Conservation (phyloP, 352 stramenopile genomes). For the Phytophthora rubi region DNA sequence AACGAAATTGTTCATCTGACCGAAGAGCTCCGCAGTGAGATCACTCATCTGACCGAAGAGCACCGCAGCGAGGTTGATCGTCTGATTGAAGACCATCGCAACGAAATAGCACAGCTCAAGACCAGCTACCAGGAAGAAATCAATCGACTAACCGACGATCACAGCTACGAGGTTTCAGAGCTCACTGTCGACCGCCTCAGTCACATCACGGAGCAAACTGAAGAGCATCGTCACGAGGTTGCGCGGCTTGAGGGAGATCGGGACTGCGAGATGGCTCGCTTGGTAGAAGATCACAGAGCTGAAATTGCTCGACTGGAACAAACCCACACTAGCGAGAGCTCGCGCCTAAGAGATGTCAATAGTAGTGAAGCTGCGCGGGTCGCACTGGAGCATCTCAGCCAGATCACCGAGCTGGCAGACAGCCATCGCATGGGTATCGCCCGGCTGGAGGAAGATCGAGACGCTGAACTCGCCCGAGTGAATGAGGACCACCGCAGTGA, state of each 20-base stretch:
- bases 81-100: neutral
- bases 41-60: slow-evolving; percentile 3
- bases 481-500: slow-evolving; percentile 6
- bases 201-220: slow-evolving; percentile 1
- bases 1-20: slow-evolving; percentile 6
- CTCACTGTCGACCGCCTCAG: neutral
- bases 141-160: neutral
- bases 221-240: slow-evolving; percentile 5
- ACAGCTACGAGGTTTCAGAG: neutral
- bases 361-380: neutral
- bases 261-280: neutral
- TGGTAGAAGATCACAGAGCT: neutral
- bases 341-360: neutral
- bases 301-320: slow-evolving; percentile 3
- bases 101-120: neutral
- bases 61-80: neutral
- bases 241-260: neutral
- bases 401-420: slow-evolving; percentile 1
- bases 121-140: neutral
- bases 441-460: neutral
- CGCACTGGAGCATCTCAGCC: neutral
- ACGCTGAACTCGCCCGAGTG: slow-evolving; percentile 1
- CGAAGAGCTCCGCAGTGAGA: neutral
- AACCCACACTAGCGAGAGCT: neutral
- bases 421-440: neutral